Percentiles rank a stretch among this genome's conserved stretches.
These are phyloP conservation scores for Combretum micranthum DNA, from an alignment of 345 rosid species.

Conservation along the genomic window DNA sequence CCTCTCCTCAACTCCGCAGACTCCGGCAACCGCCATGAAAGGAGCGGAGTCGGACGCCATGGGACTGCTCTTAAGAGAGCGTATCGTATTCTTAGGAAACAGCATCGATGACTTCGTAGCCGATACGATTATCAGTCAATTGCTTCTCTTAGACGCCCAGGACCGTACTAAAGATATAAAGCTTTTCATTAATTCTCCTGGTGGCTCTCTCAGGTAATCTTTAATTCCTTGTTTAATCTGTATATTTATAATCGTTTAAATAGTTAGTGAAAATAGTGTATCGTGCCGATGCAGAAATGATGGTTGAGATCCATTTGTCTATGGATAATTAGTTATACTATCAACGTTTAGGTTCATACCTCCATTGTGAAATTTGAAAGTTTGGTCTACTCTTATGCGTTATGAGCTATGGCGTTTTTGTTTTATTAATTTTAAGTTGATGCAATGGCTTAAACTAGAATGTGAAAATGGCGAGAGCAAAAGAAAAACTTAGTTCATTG, in stretches of 20 bases:
- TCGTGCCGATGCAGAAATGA: neutral
- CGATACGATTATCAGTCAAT: slow-evolving; percentile 76
- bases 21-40: slow-evolving; percentile 53
- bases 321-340: too few species aligned
- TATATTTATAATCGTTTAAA: neutral
- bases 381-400: too few species aligned
- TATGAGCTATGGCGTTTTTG: too few species aligned
- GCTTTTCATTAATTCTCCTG: slow-evolving; percentile 76
- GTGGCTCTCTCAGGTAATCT: slow-evolving; percentile 82
- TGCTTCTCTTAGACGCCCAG: slow-evolving; percentile 86
- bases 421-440: too few species aligned
- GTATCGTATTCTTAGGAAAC: slow-evolving; percentile 78
- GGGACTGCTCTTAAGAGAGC: slow-evolving; percentile 80
- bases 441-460: too few species aligned
- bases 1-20: slow-evolving; percentile 34
- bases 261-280: neutral
- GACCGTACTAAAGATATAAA: slow-evolving; percentile 83
- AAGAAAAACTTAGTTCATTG: too few species aligned
- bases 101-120: slow-evolving; percentile 78
- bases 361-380: too few species aligned
- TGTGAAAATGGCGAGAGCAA: too few species aligned
- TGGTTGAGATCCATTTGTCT: too few species aligned
- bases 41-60: slow-evolving; percentile 77
- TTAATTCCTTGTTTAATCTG: neutral
- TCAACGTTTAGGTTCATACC: too few species aligned